Percentiles rank a stretch among this genome's conserved stretches.
Evolutionary conservation across 1,284 basidiomycete species (phyloP).

Genomic region (Salmacisia buchloeana): DNA sequence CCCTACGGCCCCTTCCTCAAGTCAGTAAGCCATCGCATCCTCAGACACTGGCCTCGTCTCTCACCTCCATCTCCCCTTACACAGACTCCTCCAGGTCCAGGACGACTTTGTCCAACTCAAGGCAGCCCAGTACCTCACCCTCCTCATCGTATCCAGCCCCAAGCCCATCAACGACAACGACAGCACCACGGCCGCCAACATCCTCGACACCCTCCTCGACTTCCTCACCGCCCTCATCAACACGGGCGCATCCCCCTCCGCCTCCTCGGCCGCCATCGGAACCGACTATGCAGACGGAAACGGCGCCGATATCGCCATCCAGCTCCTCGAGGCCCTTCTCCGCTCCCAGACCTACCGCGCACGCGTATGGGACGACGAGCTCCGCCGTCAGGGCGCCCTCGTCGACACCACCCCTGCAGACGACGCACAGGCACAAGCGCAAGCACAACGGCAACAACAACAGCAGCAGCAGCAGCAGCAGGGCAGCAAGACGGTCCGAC

Average conservation of each 20-base stretch:
- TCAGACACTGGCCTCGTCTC: constrained; percentile 14
- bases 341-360: constrained; percentile 70
- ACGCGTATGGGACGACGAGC: constrained; percentile 53
- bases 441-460: constrained; percentile 11
- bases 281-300: constrained; percentile 53
- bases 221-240: constrained; percentile 16
- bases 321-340: constrained; percentile 80
- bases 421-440: no score
- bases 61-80: not conserved
- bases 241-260: constrained; percentile 21
- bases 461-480: constrained; percentile 11
- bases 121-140: constrained; percentile 76
- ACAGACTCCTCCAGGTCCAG: constrained; percentile 71
- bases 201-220: constrained; percentile 11
- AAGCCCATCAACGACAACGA: no score
- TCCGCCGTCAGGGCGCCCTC: constrained; percentile 26
- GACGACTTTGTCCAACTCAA: constrained; percentile 93
- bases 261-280: constrained; percentile 19
- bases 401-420: no score
- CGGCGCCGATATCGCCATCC: constrained; percentile 81
- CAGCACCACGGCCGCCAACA: constrained; percentile 18
- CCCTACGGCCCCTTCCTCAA: constrained; percentile 78
- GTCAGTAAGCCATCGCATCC: constrained; percentile 52
- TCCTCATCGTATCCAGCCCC: constrained; percentile 59
- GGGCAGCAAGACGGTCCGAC: constrained; percentile 10